Percentiles rank a stretch among this genome's conserved stretches.
Evolutionary conservation across 2,329 filamentous ascomycete species (phyloP).

Genomic region (Macroventuria anomochaeta): DNA sequence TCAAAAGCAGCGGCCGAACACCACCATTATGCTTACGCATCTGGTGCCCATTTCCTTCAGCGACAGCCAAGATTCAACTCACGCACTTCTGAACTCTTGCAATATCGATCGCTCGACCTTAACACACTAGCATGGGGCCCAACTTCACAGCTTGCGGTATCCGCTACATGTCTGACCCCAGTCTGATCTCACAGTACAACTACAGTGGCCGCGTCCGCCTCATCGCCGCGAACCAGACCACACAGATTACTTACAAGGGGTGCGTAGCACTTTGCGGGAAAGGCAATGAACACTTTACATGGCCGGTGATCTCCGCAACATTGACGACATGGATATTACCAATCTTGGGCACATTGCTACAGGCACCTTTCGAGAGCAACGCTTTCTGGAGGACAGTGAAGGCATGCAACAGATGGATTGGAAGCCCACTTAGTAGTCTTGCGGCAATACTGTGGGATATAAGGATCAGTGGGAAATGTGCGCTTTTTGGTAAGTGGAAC

Average conservation of each 20-base stretch:
- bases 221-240: conserved; percentile 12
- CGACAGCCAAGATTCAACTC: no score
- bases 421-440: conserved; percentile 42
- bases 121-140: background rate
- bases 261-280: conserved; percentile 41
- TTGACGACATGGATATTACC: conserved; percentile 49
- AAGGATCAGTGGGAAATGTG: conserved; percentile 43
- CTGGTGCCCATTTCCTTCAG: no score
- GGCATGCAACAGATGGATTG: conserved; percentile 43
- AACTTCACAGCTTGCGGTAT: conserved; percentile 30
- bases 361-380: conserved; percentile 50
- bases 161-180: conserved; percentile 21
- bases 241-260: conserved; percentile 37
- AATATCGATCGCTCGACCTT: no score
- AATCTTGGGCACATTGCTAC: conserved; percentile 44
- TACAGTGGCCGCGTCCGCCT: conserved; percentile 24
- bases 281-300: conserved; percentile 39
- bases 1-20: background rate
- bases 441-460: conserved; percentile 47
- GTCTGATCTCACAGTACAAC: conserved; percentile 21
- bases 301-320: conserved; percentile 35
- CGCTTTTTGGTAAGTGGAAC: conserved; percentile 18
- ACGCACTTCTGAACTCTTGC: no score
- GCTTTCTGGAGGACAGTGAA: conserved; percentile 43
- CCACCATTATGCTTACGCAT: no score